These are phyloP conservation scores for Saturnispora bothae DNA, from an alignment of 805 yeast species.

Conservation along the genomic window DNA sequence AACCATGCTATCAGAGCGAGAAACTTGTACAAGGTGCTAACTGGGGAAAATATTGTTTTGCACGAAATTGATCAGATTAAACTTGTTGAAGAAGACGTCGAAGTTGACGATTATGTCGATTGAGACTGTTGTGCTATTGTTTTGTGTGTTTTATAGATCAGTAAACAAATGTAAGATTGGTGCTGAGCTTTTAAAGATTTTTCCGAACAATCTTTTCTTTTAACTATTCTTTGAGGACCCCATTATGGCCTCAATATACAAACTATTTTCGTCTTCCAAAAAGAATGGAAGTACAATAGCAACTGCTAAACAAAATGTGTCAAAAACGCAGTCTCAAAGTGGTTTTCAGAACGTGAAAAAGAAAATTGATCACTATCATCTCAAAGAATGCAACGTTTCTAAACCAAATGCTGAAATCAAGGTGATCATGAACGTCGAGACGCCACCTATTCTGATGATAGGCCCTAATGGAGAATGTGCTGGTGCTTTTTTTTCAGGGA, in stretches of 20 bases:
- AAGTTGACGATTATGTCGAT: constrained; percentile 12
- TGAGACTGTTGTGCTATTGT: too few relatives aligned
- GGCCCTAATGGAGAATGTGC: constrained; percentile 71
- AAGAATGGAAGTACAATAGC: not conserved
- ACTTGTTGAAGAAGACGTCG: constrained; percentile 13
- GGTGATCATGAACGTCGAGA: constrained; percentile 59
- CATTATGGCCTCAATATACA: constrained; percentile 2
- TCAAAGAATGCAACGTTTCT: constrained; percentile 18
- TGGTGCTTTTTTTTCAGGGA: constrained; percentile 80
- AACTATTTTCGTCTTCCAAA: not conserved
- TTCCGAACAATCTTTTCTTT: not conserved
- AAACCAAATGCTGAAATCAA: constrained; percentile 22
- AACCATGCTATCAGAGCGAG: constrained; percentile 13
- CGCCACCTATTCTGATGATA: constrained; percentile 83
- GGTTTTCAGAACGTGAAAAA: too few relatives aligned
- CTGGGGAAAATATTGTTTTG: constrained; percentile 2
- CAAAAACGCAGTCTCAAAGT: too few relatives aligned
- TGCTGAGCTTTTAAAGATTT: not conserved
- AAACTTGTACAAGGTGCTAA: constrained; percentile 7
- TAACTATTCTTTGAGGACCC: not conserved
- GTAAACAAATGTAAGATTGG: too few relatives aligned
- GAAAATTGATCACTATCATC: too few relatives aligned
- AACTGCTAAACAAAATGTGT: not conserved
- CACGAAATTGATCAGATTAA: constrained; percentile 6
- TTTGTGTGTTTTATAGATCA: too few relatives aligned